Base-by-base conservation (phyloP, 1,139 yeast genomes). In the Blastobotrys elegans region DNA sequence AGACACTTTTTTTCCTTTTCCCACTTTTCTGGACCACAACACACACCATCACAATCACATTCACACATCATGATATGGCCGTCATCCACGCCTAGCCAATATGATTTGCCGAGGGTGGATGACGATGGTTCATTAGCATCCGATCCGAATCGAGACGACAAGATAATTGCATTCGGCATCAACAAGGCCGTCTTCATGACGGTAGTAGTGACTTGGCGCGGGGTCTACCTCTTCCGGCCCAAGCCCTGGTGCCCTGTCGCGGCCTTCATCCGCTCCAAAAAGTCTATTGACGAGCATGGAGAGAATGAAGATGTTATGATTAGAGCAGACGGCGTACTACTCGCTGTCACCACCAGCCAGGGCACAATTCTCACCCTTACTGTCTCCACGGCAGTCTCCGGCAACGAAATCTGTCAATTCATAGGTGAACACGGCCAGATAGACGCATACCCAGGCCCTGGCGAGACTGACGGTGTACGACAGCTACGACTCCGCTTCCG, bases 381-480 rank as follows among this genome's bases (percentile, higher is more conserved):
- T 57, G 63, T 4, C 44, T 44, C n/a, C n/a, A 11, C 37, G 7
- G n/a, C 21, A 4, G 21, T 37, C n/a, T 53, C 48, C 29, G 55
- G 56, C 24, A 58, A 55, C 26, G 68, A 66, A 46, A 64, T 62
- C 14, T 57, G 62, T 46, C 50, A 51, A 18, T 55, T 52, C 40
- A 34, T 27, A 14, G 4, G 7, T 7, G 5, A 3, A 4, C 5
- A 2, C 11, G 14, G 10, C 5, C 48, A 41, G 43, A 44, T 51
- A 14, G 17, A 38, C 43, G 48, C 27, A 39, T 49, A 16, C 50
- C 69, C 71, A 1, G 74, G 73, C 1, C 70, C 71, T 0, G 73
- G 73, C 6, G 73, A 69, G 49, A 67, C 66, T 2, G 53, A 62
- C 18, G 72, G 73, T 3, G 66, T 67, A 3, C 60, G 67, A 2